These are phyloP conservation scores for Ammopiptanthus mongolicus DNA, from an alignment of 306 rosid species.

Conservation along the genomic window DNA sequence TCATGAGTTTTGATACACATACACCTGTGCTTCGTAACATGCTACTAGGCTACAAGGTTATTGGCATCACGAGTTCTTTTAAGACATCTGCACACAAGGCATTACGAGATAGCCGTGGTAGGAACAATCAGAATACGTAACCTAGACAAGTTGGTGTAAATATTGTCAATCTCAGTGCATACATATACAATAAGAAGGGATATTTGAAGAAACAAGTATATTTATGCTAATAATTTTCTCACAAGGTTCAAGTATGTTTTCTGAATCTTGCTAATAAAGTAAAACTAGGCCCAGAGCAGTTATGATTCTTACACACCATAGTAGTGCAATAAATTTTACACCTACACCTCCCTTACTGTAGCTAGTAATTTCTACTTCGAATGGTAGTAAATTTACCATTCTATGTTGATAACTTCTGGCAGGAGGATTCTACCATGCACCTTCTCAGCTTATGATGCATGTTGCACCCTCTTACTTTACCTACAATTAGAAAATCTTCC, in stretches of 20 bases:
- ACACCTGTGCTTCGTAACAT: neutral
- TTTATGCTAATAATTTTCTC: neutral
- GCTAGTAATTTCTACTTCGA: neutral
- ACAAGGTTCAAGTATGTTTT: neutral
- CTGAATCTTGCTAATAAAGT: neutral
- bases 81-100: neutral
- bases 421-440: neutral
- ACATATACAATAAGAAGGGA: neutral
- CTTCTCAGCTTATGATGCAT: too few relatives aligned
- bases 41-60: too few relatives aligned
- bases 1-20: neutral
- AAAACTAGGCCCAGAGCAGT: neutral
- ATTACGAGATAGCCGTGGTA: neutral
- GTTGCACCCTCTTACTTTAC: too few relatives aligned
- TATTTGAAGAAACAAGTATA: neutral
- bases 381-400: neutral
- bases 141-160: neutral
- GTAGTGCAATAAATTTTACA: neutral
- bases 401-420: neutral
- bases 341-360: neutral
- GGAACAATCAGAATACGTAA: constrained; percentile 3
- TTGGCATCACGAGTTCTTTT: neutral
- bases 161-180: neutral
- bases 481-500: too few relatives aligned
- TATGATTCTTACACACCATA: neutral